Conservation (phyloP, 1,284 basidiomycete genomes). For the Mycocalia duriaeana region DNA sequence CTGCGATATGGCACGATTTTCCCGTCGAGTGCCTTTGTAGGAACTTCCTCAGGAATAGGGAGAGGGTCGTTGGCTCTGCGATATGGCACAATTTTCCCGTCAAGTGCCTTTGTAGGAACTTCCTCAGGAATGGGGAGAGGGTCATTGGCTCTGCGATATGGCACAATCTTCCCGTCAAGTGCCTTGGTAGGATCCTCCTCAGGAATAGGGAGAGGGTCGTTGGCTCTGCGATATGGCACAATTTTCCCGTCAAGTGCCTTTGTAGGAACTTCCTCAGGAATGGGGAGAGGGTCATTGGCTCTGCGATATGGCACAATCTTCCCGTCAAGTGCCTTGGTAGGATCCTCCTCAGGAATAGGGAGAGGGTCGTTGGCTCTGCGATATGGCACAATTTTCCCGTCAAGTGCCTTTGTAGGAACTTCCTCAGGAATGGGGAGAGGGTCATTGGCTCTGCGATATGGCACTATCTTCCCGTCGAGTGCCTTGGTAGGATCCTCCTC, state of each 20-base stretch:
- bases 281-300: constrained; percentile 18
- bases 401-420: constrained; percentile 13
- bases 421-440: constrained; percentile 25
- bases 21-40: constrained; percentile 20
- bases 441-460: constrained; percentile 23
- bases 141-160: constrained; percentile 22
- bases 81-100: constrained; percentile 26
- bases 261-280: constrained; percentile 28
- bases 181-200: constrained; percentile 26
- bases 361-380: constrained; percentile 14
- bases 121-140: constrained; percentile 27
- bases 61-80: constrained; percentile 22
- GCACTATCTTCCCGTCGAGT: constrained; percentile 16
- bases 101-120: constrained; percentile 24
- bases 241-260: constrained; percentile 27
- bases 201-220: constrained; percentile 28
- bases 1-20: constrained; percentile 20
- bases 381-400: constrained; percentile 17
- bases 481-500: constrained; percentile 17
- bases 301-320: constrained; percentile 21
- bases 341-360: constrained; percentile 20
- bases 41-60: constrained; percentile 28
- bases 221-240: constrained; percentile 21
- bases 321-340: constrained; percentile 17
- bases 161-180: constrained; percentile 15